Base-by-base conservation (phyloP, 202 grass and related monocot species). In the Setaria italica region DNA sequence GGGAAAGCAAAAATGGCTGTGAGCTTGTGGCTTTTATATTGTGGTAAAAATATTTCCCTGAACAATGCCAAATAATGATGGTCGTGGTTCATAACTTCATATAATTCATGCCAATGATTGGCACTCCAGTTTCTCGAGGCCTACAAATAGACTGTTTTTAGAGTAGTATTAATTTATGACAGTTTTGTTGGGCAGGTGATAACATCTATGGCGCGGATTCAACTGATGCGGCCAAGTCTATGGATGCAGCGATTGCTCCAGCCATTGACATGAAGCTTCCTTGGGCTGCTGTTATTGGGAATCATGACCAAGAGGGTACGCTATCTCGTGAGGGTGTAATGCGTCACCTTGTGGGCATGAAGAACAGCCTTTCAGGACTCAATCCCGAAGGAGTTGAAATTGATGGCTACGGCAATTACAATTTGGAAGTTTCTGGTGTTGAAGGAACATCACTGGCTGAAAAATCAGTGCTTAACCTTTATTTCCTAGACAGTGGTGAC, bases 391-490 rank as follows among this genome's bases (percentile, higher is more conserved):
- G 88, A 33, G 35, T 89, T 56, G 91, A 92, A 21, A 99, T 99
- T 30, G 96, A 99, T 74, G 91, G 93, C 47, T 99, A 90, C 2
- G 96, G 96, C 9, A 95, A 99, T 82, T 99, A 99, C 62, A 89
- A 99, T 64, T 72, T 99, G 77, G 90, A 96, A 84, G 87, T 99
- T 65, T 78, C 62, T 2, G 93, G 96, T 10, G 82, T 86, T 53
- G 86, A 95, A 77, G 88, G 90, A 54, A 92, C 96, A 3, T 9
- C 70, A 34, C 45, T 99, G 70, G 82, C 68, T 63, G 89, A 95
- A 80, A 99, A 99, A 80, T 99, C 96, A 9, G 96, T 95, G 47
- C 90, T 99, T 76, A 99, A 99, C 64, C 84, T 99, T 14, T 99
- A 99, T 78, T 94, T 99, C 74, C 81, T 99, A 33, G 96, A 99